Evolutionary conservation across 2,329 filamentous ascomycete species (phyloP), one percentile per base, ranked within the genome.

Genomic region (Colletotrichum liaoningense): DNA sequence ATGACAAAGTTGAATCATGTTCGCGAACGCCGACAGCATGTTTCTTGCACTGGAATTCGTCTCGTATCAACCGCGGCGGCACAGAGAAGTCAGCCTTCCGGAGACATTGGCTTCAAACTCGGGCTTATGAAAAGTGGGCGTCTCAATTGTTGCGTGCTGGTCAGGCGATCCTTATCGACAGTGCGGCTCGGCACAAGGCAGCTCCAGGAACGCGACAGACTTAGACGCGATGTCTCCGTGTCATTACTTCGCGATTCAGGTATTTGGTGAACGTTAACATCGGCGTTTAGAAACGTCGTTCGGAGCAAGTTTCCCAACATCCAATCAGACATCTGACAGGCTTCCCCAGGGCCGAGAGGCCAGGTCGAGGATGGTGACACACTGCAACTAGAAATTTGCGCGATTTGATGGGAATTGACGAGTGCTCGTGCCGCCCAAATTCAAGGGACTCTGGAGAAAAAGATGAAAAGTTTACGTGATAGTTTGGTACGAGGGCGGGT

Each of bases 391-490:
- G 63, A 26, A 24, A 16, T 26, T 14, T 69, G 69, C 54, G 65
- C 52, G 69, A 63, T 72, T 72, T 69, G 46, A 67, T 71, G 24
- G 19, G 7, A 52, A 42, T 49, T n/a, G 42, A 4, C 42, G 42
- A 19, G 49, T 56, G 54, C 60, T 33, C 6, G 38, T 49, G 38
- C 35, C 19, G 55, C 24, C 22, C 8, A 49, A 19, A 28, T 16
- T 12, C 24, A 64, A 64, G 65, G 70, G 70, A 70, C 56, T 65
- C 67, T 73, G 70, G 67, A 69, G 60, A 73, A 65, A n/a, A 33
- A 22, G 56, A 42, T 55, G 24, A 70, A 73, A 70, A 14, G 16
- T 65, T 73, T 73, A 73, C 70, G 67, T 73, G 60, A 70, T 73
- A 16, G 46, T 64, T 62, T 26, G 63, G 26, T n/a, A 28, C 7